These are phyloP conservation scores for Lasiosphaeria miniovina DNA, from an alignment of 495 filamentous ascomycete genomes.

Conservation along the genomic window DNA sequence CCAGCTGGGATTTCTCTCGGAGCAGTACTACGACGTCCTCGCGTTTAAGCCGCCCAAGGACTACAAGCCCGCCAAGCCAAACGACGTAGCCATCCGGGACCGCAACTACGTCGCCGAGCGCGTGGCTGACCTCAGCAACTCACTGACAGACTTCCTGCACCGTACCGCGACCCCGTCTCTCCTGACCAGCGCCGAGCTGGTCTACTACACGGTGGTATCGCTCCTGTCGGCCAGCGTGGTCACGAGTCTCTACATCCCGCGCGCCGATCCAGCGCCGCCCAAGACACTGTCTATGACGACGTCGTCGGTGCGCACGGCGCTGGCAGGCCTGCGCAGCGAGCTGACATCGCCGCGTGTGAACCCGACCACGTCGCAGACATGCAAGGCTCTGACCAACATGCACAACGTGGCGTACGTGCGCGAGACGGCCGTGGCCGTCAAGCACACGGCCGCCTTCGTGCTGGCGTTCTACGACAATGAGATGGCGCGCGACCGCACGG, in stretches of 20 bases:
- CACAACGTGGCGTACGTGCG: conserved; percentile 34
- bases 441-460: conserved; percentile 33
- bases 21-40: conserved; percentile 43
- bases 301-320: conserved; percentile 13
- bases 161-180: conserved; percentile 10
- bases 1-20: conserved; percentile 40
- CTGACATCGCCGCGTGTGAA: conserved; percentile 20
- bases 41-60: conserved; percentile 41
- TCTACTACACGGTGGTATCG: conserved; percentile 27
- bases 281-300: conserved; percentile 13
- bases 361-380: not conserved
- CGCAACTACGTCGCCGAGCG: conserved; percentile 33
- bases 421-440: conserved; percentile 36
- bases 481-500: conserved; percentile 36
- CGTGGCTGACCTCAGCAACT: conserved; percentile 27
- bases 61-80: conserved; percentile 36
- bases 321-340: conserved; percentile 24
- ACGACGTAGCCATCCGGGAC: conserved; percentile 32
- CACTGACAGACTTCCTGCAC: conserved; percentile 33
- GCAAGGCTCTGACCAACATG: conserved; percentile 14
- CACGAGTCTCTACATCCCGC: conserved; percentile 24
- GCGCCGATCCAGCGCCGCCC: conserved; percentile 17
- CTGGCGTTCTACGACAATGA: conserved; percentile 33
- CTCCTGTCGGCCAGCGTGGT: conserved; percentile 23
- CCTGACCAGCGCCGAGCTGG: conserved; percentile 26